phyloP scores from a whole-genome alignment of 1,139 yeast genomes.

The Hanseniaspora sp. region DNA sequence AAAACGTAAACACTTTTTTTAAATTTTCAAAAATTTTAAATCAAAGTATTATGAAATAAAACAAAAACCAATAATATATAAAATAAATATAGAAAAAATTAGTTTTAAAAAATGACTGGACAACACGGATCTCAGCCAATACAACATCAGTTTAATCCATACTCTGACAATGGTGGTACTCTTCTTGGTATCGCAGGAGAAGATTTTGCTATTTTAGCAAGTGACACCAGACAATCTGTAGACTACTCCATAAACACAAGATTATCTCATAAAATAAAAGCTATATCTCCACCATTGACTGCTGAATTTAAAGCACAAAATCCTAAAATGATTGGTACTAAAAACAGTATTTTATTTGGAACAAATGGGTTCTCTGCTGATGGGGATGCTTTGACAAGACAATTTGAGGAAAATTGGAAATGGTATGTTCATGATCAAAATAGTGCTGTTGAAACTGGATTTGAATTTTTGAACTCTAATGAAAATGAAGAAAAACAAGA shows the following conservation, averaged over 20 bases:
- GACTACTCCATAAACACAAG: slow-evolving; percentile 92
- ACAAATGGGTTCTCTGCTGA: slow-evolving; percentile 98
- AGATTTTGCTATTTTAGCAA: slow-evolving; percentile 93
- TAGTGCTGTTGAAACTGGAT: slow-evolving; percentile 12
- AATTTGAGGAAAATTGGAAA: slow-evolving; percentile 65
- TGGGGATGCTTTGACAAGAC: slow-evolving; percentile 71
- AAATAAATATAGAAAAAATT: no score
- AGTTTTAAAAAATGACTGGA: slow-evolving; percentile 8
- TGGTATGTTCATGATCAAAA: slow-evolving; percentile 87
- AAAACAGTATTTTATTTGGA: slow-evolving; percentile 76
- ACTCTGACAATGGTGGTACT: slow-evolving; percentile 95
- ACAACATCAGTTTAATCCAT: slow-evolving; percentile 91
- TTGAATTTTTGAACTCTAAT: slow-evolving; percentile 29
- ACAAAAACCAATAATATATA: no score
- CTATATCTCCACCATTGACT: slow-evolving; percentile 5
- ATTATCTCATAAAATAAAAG: slow-evolving; percentile 17
- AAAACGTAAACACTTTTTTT: neutral
- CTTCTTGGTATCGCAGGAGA: slow-evolving; percentile 95
- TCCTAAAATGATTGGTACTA: slow-evolving; percentile 80
- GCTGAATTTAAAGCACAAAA: slow-evolving; percentile 38
- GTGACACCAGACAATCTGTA: slow-evolving; percentile 92
- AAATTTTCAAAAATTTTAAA: no score
- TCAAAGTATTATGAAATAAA: no score
- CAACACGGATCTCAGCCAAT: slow-evolving; percentile 43
- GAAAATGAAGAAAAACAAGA: slow-evolving; percentile 30